Percentiles rank a stretch among this genome's conserved stretches.
Evolutionary conservation across 352 stramenopile genomes (phyloP).

Genomic region (Pythium coloratum): DNA sequence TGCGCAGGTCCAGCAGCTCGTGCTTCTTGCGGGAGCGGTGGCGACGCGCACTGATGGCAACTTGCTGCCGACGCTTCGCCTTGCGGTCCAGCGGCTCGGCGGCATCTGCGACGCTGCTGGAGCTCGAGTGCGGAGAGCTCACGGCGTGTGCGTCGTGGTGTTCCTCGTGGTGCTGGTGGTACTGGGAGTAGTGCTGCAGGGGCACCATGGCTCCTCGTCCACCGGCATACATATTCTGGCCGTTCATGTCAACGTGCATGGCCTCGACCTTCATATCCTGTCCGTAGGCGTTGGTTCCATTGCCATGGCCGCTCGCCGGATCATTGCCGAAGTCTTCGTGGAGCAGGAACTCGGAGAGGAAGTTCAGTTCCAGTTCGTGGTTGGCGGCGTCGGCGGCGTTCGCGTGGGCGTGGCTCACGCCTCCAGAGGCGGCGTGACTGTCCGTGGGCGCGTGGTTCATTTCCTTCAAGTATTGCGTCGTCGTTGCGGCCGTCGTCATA

Average conservation of each 20-base stretch:
- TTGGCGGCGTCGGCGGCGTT: background rate
- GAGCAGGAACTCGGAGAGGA: slow-evolving; percentile 53
- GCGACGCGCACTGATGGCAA: slow-evolving; percentile 46
- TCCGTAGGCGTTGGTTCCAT: background rate
- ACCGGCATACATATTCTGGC: background rate
- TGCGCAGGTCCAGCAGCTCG: slow-evolving; percentile 49
- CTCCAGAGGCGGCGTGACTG: background rate
- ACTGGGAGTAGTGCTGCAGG: slow-evolving; percentile 11
- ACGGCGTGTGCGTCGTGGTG: background rate
- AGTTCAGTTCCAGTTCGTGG: slow-evolving; percentile 39
- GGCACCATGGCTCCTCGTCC: background rate
- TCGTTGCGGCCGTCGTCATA: slow-evolving; percentile 19
- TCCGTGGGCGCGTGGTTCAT: slow-evolving; percentile 3
- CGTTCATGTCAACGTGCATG: slow-evolving; percentile 4
- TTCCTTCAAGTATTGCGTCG: slow-evolving; percentile 20
- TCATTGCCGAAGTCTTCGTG: slow-evolving; percentile 36
- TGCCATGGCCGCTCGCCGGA: slow-evolving; percentile 5
- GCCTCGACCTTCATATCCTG: slow-evolving; percentile 23
- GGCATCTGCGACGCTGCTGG: slow-evolving; percentile 22
- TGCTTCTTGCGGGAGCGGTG: slow-evolving; percentile 61
- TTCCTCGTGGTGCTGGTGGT: background rate
- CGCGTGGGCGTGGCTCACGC: background rate
- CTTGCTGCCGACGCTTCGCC: slow-evolving; percentile 45
- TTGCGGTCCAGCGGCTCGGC: slow-evolving; percentile 43
- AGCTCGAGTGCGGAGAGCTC: slow-evolving; percentile 27